These are phyloP conservation scores for Diutina scorzettiae DNA, from an alignment of 1,139 yeast species.

Conservation along the genomic window DNA sequence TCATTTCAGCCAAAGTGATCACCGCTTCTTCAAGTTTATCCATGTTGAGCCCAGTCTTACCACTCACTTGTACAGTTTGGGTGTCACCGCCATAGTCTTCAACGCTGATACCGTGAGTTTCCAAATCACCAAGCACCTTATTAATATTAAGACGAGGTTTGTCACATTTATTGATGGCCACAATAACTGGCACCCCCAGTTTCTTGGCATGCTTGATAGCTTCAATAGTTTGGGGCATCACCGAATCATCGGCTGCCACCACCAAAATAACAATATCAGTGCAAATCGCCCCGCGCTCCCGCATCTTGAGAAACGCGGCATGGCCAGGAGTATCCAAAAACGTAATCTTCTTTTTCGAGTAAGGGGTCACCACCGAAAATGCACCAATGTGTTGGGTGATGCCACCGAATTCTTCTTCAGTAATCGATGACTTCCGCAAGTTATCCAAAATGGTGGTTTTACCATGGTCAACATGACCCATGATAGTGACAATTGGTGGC, in stretches of 20 bases:
- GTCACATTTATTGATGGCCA: conserved; percentile 90
- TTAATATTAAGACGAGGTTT: conserved; percentile 62
- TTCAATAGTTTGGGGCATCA: conserved; percentile 95
- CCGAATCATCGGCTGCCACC: conserved; percentile 97
- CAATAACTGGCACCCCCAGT: conserved; percentile 76
- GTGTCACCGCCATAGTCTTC: conserved; percentile 96
- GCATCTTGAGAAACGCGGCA: conserved; percentile 91
- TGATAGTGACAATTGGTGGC: conserved; percentile 91
- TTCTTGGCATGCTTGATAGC: conserved; percentile 88
- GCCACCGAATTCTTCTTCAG: conserved; percentile 84
- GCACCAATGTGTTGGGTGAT: conserved; percentile 98
- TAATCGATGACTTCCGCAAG: conserved; percentile 74
- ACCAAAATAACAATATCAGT: conserved; percentile 89
- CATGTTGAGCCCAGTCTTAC: conserved; percentile 74
- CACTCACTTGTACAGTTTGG: conserved; percentile 81
- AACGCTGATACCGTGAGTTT: conserved; percentile 67
- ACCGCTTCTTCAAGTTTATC: conserved; percentile 85
- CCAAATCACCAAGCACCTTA: conserved; percentile 65
- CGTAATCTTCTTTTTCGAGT: conserved; percentile 66
- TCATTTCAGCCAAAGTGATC: conserved; percentile 69
- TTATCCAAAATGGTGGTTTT: conserved; percentile 88
- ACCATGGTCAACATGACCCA: conserved; percentile 99
- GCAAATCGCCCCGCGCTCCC: conserved; percentile 90
- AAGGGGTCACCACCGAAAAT: conserved; percentile 70
- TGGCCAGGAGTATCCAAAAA: conserved; percentile 98